phyloP scores from a whole-genome alignment of 108 stramenopile species.

The Pelagomonas calceolata region DNA sequence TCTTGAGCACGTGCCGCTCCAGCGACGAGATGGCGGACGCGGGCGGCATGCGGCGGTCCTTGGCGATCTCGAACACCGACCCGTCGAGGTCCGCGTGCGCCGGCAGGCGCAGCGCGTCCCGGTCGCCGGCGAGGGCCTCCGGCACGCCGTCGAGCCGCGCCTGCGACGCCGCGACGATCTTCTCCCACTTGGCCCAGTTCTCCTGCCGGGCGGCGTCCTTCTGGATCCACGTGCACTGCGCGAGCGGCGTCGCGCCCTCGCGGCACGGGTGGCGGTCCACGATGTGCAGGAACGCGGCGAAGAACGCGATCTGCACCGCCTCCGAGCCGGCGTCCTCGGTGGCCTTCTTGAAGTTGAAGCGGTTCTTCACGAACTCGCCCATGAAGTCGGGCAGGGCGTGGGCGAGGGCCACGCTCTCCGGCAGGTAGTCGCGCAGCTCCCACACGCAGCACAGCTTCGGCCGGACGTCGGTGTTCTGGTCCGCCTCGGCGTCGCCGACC shows the following conservation, averaged over 20 bases:
- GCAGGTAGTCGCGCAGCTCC: slow-evolving; percentile 68
- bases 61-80: slow-evolving; percentile 76
- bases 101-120: slow-evolving; percentile 57
- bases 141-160: slow-evolving; percentile 53
- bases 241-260: slow-evolving; percentile 48
- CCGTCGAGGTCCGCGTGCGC: slow-evolving; percentile 60
- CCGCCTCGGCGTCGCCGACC: slow-evolving; percentile 56
- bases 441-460: slow-evolving; percentile 67
- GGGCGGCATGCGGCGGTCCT: slow-evolving; percentile 74
- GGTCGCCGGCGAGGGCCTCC: slow-evolving; percentile 51
- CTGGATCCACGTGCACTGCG: slow-evolving; percentile 22
- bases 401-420: slow-evolving; percentile 60
- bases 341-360: slow-evolving; percentile 56
- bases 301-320: slow-evolving; percentile 70
- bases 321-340: neutral
- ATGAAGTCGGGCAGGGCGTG: slow-evolving; percentile 62
- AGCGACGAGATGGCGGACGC: slow-evolving; percentile 55
- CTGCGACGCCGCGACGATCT: slow-evolving; percentile 41
- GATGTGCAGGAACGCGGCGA: slow-evolving; percentile 69
- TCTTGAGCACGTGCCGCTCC: slow-evolving; percentile 72
- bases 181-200: slow-evolving; percentile 67
- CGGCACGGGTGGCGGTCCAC: slow-evolving; percentile 63
- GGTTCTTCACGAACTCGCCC: slow-evolving; percentile 68
- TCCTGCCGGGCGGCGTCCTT: slow-evolving; percentile 33
- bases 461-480: slow-evolving; percentile 77